Conservation (phyloP, 2,329 filamentous ascomycete species). For the Diaporthe sp. region DNA sequence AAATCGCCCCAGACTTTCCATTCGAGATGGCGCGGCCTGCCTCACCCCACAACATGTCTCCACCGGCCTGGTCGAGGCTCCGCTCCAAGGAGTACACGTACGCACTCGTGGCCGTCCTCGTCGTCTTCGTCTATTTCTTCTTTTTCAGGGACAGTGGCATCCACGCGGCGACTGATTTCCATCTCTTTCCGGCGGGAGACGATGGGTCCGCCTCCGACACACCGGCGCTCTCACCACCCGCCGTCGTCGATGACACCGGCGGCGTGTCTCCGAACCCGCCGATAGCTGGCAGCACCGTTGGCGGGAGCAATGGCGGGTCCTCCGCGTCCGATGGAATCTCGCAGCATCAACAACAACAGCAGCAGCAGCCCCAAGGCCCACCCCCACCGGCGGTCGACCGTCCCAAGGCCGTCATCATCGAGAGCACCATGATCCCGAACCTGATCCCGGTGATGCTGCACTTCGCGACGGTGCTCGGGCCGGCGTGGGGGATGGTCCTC, state of each 20-base stretch:
- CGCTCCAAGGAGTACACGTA: slow-evolving; percentile 39
- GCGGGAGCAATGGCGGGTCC: neutral
- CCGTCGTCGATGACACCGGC: neutral
- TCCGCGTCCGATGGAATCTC: neutral
- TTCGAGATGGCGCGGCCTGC: slow-evolving; percentile 33
- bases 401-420: slow-evolving; percentile 40
- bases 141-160: slow-evolving; percentile 15
- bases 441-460: slow-evolving; percentile 48
- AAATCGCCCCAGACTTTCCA: neutral
- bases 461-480: slow-evolving; percentile 51
- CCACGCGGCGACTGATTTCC: slow-evolving; percentile 21
- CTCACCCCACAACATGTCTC: slow-evolving; percentile 27
- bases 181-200: neutral
- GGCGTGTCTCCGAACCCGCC: neutral
- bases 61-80: slow-evolving; percentile 28
- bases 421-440: slow-evolving; percentile 44
- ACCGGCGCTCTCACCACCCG: neutral
- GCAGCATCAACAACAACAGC: neutral
- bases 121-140: slow-evolving; percentile 30
- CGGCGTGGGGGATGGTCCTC: slow-evolving; percentile 57
- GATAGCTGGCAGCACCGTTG: neutral
- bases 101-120: slow-evolving; percentile 18
- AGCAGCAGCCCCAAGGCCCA: neutral
- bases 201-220: neutral
- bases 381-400: slow-evolving; percentile 16